Conservation (phyloP, 129 eudicot species). For the Chrysanthemum makinoi region DNA sequence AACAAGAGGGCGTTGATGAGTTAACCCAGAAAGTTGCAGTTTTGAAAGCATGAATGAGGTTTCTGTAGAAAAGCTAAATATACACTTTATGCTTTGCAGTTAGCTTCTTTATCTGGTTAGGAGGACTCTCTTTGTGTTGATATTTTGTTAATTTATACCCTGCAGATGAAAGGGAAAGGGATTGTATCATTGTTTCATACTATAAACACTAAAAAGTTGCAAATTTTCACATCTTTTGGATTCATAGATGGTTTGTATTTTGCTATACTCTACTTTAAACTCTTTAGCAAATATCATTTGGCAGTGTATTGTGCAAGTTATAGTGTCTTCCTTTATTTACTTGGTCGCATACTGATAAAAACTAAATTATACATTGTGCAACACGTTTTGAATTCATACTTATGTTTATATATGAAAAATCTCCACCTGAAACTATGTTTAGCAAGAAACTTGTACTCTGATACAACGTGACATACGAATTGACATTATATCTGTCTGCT, state of each 20-base stretch:
- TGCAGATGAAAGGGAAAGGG: not conserved
- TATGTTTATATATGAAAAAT: too few species aligned
- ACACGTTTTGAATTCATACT: too few species aligned
- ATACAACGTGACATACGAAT: too few species aligned
- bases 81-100: constrained; percentile 7
- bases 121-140: constrained; percentile 10
- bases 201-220: not conserved
- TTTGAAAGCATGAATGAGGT: constrained; percentile 37
- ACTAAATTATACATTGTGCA: too few species aligned
- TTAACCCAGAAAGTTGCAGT: constrained; percentile 47
- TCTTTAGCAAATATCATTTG: not conserved
- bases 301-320: not conserved
- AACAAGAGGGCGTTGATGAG: constrained; percentile 58
- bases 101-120: not conserved
- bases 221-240: not conserved
- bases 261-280: not conserved
- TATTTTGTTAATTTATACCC: constrained; percentile 1
- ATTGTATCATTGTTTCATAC: constrained; percentile 4
- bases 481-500: too few species aligned
- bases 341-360: too few species aligned
- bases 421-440: too few species aligned
- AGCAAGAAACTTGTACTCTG: too few species aligned
- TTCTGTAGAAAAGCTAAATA: constrained; percentile 12
- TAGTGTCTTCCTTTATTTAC: too few species aligned
- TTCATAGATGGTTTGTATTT: not conserved